These are phyloP conservation scores for Lodderomyces theae DNA, from an alignment of 1,139 yeast genomes.

Conservation along the genomic window DNA sequence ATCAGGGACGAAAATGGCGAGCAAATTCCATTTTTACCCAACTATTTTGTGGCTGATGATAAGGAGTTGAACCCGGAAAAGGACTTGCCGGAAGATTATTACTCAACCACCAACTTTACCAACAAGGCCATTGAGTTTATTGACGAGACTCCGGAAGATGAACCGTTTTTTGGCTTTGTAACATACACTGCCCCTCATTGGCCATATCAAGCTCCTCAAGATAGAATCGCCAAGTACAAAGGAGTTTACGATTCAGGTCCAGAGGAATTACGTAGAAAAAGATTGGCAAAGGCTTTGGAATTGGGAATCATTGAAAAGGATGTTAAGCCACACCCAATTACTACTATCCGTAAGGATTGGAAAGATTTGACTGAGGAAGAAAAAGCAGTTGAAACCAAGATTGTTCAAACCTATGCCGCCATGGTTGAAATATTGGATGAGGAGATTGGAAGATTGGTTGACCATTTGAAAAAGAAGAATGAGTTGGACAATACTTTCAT, in stretches of 20 bases:
- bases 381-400: constrained; percentile 33
- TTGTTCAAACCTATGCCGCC: constrained; percentile 58
- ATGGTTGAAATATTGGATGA: constrained; percentile 57
- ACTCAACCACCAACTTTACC: constrained; percentile 46
- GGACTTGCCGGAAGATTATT: constrained; percentile 45
- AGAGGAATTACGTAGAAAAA: constrained; percentile 32
- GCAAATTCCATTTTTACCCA: constrained; percentile 26
- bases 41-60: constrained; percentile 39
- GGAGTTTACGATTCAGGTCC: constrained; percentile 54
- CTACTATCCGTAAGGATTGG: constrained; percentile 43
- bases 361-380: constrained; percentile 35
- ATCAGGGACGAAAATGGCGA: constrained; percentile 30
- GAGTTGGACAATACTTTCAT: constrained; percentile 53
- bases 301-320: constrained; percentile 45
- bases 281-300: constrained; percentile 39
- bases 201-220: constrained; percentile 58
- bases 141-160: constrained; percentile 25
- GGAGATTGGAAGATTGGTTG: constrained; percentile 47
- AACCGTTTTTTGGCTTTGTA: constrained; percentile 52
- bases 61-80: constrained; percentile 30
- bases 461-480: constrained; percentile 33
- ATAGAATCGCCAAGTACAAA: constrained; percentile 43
- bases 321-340: constrained; percentile 45
- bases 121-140: constrained; percentile 40
- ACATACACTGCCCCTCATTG: constrained; percentile 64